Base-by-base conservation (phyloP, 2,329 filamentous ascomycete species). In the Epichloe festucae region DNA sequence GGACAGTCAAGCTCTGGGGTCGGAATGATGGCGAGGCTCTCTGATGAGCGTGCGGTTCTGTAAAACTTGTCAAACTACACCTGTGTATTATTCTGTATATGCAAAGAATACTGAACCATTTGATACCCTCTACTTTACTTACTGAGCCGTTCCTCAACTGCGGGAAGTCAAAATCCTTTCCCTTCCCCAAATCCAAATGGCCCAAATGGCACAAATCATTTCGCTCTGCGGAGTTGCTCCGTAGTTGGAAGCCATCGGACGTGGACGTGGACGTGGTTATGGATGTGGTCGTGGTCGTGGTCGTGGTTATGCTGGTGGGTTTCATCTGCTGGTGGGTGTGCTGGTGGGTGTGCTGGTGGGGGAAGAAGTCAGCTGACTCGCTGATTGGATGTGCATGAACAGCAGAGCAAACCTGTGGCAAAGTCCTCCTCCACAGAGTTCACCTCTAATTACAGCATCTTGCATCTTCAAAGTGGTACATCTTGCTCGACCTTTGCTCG, bases 1-100 rank as follows among this genome's bases (percentile, higher is more conserved):
- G 90, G 50, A 97, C 91, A 2, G 87, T 97, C 48, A 98, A 98
- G 73, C 74, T 98, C 2, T 98, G 93, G 93, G 88, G 88, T 4
- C 80, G 89, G 57, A 91, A 95, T 57, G 87, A 89, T 63, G 78
- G 78, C 52, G 74, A 83, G 58, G 69, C 69, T 23, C 58, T 79
- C 35, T 79, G 58, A 62, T 21, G 27, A 15, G 23, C 23, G n/a
- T 35, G 6, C 47, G 39, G 4, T 23, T 45, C 43, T 46, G 31
- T 17, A 17, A 17, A 17, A 14, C 34, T 14, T 50, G 40, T 36
- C 39, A 11, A 17, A 35, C 15, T 45, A 44, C 14, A 42, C 8
- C 5, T 17, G 27, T 44, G 8, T 6, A 44, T 27, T 17, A 10
- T 48, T 14, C 10, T 40, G 23, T 27, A 34, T n/a, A 14, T 42